These are phyloP conservation scores for Sclerotinia glacialis DNA, from an alignment of 2,329 filamentous ascomycete species.

Conservation along the genomic window DNA sequence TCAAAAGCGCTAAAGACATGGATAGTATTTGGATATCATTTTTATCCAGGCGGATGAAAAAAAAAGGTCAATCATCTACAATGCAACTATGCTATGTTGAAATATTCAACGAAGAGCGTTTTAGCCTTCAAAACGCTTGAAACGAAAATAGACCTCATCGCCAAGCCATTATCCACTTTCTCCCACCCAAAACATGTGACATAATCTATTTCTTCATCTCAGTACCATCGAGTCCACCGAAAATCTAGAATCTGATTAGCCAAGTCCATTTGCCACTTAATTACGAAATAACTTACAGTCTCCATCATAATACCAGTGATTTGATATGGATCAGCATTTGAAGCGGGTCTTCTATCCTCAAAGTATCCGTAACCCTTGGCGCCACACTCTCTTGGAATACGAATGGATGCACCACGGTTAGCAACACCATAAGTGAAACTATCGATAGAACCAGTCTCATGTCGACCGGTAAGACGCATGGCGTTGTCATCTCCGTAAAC, in stretches of 20 bases:
- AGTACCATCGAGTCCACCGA: conserved; percentile 34
- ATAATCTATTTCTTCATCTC: conserved; percentile 24
- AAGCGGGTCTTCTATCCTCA: conserved; percentile 78
- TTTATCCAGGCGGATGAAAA: background rate
- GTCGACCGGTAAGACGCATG: conserved; percentile 83
- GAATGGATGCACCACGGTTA: conserved; percentile 91
- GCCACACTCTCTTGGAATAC: conserved; percentile 81
- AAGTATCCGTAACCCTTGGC: conserved; percentile 94
- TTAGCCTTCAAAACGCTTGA: conserved; percentile 5
- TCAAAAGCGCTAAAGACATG: background rate
- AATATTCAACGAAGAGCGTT: conserved; percentile 2
- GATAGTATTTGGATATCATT: conserved; percentile 8
- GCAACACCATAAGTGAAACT: conserved; percentile 92
- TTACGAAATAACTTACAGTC: conserved; percentile 35
- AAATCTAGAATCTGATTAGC: conserved; percentile 35
- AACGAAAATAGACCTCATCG: conserved; percentile 19
- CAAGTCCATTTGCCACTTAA: background rate
- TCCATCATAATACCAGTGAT: conserved; percentile 45
- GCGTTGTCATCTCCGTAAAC: conserved; percentile 97
- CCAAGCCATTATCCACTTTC: conserved; percentile 21
- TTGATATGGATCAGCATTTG: conserved; percentile 85
- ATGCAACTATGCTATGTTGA: background rate
- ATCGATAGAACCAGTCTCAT: conserved; percentile 94
- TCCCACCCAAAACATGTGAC: conserved; percentile 5
- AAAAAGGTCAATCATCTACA: conserved; percentile 1